Evolutionary conservation across 176 grass and related monocot genomes (phyloP), one percentile per base, ranked within the genome.

Genomic region (Musa schizocarpa): DNA sequence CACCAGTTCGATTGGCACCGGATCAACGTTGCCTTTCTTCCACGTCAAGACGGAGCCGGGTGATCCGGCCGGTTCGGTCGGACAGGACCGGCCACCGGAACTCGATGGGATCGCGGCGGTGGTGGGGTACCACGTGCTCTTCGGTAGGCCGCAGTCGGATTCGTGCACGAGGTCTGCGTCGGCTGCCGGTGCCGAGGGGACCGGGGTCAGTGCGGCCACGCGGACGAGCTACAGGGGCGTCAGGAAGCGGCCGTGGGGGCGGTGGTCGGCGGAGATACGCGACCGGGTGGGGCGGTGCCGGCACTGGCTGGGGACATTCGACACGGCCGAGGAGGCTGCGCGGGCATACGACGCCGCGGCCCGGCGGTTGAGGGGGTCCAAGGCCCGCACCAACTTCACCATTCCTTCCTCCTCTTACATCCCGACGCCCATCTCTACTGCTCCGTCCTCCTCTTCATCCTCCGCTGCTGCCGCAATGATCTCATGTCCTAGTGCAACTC

Each of bases 231-330:
- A 76, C 59, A 50, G 65, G 3, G 77, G 77, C 2, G 77, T 78
- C 52, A 78, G 77, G 24, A 78, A 78, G 65, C 51, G 77, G 65
- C 65, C 77, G 24, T 78, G 77, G 77, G 76, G 77, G 24, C 63
- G 77, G 65, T 78, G 64, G 51, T 68, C 77, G 65, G 77, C 77
- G 51, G 77, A 78, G 77, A 78, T 78, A 43, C 63, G 77, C 14
- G 77, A 78, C 53, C 77, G 74, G 74, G 74, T 76, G 29, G 74
- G 74, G 34, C 74, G 74, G 29, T 76, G 74, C 58, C 26, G 74
- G 57, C 74, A 64, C 43, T 76, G 74, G 74, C 43, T 76, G 19
- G 74, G 74, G 11, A 76, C 74, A 9, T 76, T 63, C 74, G 74
- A 76, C 58, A 76, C 74, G 17, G 74, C 74, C 29, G 74, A 76